A percentile compares a stretch with the other conserved stretches of the same genome.
These are phyloP conservation scores for Amanita molliuscula DNA, from an alignment of 768 basidiomycete species.

Conservation along the genomic window DNA sequence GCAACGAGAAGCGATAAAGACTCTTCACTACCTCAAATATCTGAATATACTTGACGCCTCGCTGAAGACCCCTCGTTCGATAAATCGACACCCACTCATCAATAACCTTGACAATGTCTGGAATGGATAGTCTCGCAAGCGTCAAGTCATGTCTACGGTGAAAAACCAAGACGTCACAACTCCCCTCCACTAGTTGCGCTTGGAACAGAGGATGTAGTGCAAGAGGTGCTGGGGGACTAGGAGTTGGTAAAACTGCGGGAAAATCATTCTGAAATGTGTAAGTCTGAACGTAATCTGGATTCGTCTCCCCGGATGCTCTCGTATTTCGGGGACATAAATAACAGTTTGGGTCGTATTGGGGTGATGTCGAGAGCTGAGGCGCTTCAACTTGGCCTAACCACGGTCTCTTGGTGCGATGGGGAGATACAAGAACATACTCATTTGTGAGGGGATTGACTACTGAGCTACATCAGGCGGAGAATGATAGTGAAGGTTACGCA, in stretches of 20 bases:
- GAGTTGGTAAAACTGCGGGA: slow-evolving; percentile 61
- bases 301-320: slow-evolving; percentile 59
- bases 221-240: slow-evolving; percentile 41
- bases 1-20: slow-evolving; percentile 1
- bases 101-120: slow-evolving; percentile 57
- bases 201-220: slow-evolving; percentile 51
- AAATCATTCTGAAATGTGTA: slow-evolving; percentile 78
- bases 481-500: slow-evolving; percentile 21
- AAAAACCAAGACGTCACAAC: slow-evolving; percentile 85
- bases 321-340: slow-evolving; percentile 85
- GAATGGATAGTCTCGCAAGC: slow-evolving; percentile 48
- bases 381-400: slow-evolving; percentile 85
- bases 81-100: slow-evolving; percentile 68
- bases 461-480: neutral
- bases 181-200: slow-evolving; percentile 62
- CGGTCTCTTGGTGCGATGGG: slow-evolving; percentile 83
- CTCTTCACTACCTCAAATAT: slow-evolving; percentile 65
- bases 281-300: slow-evolving; percentile 58
- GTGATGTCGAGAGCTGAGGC: slow-evolving; percentile 40
- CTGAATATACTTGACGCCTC: slow-evolving; percentile 75
- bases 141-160: slow-evolving; percentile 82
- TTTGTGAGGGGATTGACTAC: slow-evolving; percentile 74
- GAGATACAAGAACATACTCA: slow-evolving; percentile 75
- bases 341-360: slow-evolving; percentile 60
- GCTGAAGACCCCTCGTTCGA: slow-evolving; percentile 41